Conservation (phyloP, 345 rosid genomes). For the Barbarea vulgaris region DNA sequence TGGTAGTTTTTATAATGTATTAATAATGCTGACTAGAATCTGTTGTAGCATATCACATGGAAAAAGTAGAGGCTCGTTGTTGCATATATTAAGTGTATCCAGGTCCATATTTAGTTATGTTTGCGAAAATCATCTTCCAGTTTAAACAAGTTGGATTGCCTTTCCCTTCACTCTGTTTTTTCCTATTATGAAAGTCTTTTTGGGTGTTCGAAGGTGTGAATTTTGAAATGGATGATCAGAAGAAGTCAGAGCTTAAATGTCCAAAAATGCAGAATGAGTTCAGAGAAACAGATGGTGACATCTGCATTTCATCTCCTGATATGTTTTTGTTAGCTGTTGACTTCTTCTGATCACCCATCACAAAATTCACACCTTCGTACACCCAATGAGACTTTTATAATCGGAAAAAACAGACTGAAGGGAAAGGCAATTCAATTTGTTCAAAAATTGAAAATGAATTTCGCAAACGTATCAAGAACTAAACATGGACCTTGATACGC, state of each 20-base stretch:
- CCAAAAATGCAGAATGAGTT: not conserved
- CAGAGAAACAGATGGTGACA: not conserved
- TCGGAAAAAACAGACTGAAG: too few relatives aligned
- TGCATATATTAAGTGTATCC: constrained; percentile 18
- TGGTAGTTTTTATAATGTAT: constrained; percentile 11
- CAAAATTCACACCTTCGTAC: too few relatives aligned
- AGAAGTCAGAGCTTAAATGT: not conserved
- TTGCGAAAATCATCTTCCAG: not conserved
- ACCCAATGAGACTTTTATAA: too few relatives aligned
- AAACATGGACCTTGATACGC: too few relatives aligned
- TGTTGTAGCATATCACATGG: constrained; percentile 6
- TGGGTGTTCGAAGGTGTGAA: constrained; percentile 17
- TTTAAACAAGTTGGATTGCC: constrained; percentile 8
- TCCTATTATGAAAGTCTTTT: not conserved
- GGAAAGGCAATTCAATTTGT: too few relatives aligned
- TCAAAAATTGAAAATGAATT: too few relatives aligned
- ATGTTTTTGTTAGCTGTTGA: not conserved
- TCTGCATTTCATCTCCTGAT: not conserved
- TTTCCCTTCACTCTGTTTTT: constrained; percentile 1
- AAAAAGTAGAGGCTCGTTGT: not conserved
- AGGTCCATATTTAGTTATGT: not conserved
- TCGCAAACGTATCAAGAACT: too few relatives aligned
- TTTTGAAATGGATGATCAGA: not conserved
- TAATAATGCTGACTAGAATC: constrained; percentile 5
- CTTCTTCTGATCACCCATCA: too few relatives aligned